Evolutionary conservation across 2,329 filamentous ascomycete genomes (phyloP).

Genomic region (Didymella exigua): DNA sequence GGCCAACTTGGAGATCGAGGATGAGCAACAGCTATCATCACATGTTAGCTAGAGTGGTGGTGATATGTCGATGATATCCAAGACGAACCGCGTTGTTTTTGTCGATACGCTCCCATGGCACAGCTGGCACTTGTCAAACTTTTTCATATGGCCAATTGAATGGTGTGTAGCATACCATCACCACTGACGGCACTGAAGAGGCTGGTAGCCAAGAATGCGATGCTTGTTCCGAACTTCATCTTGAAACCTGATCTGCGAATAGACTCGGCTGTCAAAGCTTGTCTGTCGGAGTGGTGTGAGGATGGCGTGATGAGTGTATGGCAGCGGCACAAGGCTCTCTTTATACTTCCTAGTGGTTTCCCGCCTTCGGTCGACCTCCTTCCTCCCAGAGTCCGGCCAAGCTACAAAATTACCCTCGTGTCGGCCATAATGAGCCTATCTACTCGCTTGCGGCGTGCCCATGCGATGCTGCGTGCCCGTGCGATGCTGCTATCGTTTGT

Average conservation of each 20-base stretch:
- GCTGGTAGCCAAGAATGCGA: conserved; percentile 35
- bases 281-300: conserved; percentile 17
- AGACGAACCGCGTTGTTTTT: conserved; percentile 48
- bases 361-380: background rate
- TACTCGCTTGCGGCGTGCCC: background rate
- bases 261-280: background rate
- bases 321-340: conserved; percentile 17
- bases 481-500: background rate
- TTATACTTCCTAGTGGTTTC: conserved; percentile 30
- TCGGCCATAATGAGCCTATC: conserved; percentile 1
- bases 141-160: background rate
- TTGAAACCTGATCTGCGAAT: conserved; percentile 17
- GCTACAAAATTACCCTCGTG: background rate
- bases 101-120: conserved; percentile 50
- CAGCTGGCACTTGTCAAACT: conserved; percentile 37
- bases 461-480: conserved; percentile 6
- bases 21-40: conserved; percentile 59
- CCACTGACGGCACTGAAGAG: conserved; percentile 38
- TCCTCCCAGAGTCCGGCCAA: background rate
- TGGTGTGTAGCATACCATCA: conserved; percentile 30
- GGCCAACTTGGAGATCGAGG: conserved; percentile 65
- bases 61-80: background rate
- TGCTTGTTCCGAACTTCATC: conserved; percentile 41
- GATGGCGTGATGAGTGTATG: conserved; percentile 20
- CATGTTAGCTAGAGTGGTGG: background rate